Percentiles rank a stretch among this genome's conserved stretches.
These are phyloP conservation scores for Pholiota microspora DNA, from an alignment of 768 basidiomycete species.

Conservation along the genomic window DNA sequence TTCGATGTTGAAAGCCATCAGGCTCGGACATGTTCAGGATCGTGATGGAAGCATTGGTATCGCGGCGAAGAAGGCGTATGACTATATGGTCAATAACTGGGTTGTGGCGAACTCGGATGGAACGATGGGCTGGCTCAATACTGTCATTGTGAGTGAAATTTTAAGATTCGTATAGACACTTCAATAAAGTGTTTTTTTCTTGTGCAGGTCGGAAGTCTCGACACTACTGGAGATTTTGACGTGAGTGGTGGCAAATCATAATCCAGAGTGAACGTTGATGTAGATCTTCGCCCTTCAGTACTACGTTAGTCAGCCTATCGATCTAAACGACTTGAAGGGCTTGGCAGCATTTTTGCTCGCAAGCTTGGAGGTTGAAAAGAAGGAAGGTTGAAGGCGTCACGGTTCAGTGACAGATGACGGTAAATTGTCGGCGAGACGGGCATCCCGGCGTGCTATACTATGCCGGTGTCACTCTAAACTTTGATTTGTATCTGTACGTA, in stretches of 20 bases:
- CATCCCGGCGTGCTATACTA: neutral
- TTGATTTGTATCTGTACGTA: neutral
- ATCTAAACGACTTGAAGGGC: conserved; percentile 46
- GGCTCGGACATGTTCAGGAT: conserved; percentile 38
- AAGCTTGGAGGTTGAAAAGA: conserved; percentile 38
- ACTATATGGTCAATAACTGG: conserved; percentile 38
- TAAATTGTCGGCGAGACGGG: neutral
- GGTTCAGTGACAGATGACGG: neutral
- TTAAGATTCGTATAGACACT: neutral
- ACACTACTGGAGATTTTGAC: conserved; percentile 33
- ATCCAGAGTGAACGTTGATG: too few relatives aligned
- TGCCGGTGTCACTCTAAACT: neutral
- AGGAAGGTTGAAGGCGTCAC: neutral
- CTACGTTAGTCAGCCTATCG: conserved; percentile 36
- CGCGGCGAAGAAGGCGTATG: conserved; percentile 40
- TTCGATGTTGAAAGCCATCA: conserved; percentile 41
- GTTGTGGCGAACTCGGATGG: conserved; percentile 40
- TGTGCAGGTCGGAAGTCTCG: conserved; percentile 41
- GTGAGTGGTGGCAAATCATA: too few relatives aligned
- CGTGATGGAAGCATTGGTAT: conserved; percentile 34
- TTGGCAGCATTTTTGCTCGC: conserved; percentile 44
- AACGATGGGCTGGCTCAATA: conserved; percentile 44
- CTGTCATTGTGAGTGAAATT: conserved; percentile 35
- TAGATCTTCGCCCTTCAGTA: conserved; percentile 29
- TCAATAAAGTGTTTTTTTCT: neutral